Conservation (phyloP, 2,329 filamentous ascomycete genomes). For the Raffaelea arxii region DNA sequence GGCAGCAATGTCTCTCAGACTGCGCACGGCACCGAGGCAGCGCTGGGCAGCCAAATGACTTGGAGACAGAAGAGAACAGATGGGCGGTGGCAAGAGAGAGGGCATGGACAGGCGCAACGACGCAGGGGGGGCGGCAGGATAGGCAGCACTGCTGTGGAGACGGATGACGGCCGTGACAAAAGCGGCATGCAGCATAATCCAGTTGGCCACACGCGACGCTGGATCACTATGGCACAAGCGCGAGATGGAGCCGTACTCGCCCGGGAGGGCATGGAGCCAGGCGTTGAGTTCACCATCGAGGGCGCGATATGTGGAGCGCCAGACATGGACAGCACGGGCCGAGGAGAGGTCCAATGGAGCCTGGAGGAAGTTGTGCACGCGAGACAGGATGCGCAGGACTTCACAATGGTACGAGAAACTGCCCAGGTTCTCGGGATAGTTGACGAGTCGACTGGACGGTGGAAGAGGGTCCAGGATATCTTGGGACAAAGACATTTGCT, state of each 20-base stretch:
- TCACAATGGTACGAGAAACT: constrained; percentile 87
- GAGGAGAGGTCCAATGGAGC: constrained; percentile 80
- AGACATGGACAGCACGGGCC: constrained; percentile 73
- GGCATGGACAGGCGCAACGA: background rate
- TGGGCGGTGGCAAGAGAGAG: too few species aligned
- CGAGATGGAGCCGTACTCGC: constrained; percentile 75
- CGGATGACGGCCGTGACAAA: constrained; percentile 86
- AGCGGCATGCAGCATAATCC: constrained; percentile 85
- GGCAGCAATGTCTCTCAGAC: constrained; percentile 66
- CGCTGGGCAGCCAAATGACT: constrained; percentile 77
- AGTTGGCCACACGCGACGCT: constrained; percentile 65
- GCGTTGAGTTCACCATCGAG: constrained; percentile 69
- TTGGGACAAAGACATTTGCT: too few species aligned
- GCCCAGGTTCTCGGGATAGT: constrained; percentile 67
- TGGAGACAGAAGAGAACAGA: constrained; percentile 80
- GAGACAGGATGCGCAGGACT: constrained; percentile 74
- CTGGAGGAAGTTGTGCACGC: constrained; percentile 81
- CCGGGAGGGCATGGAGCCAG: constrained; percentile 77
- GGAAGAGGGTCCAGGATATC: too few species aligned
- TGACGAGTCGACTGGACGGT: too few species aligned
- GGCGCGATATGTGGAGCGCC: constrained; percentile 79
- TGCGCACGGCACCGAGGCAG: constrained; percentile 74
- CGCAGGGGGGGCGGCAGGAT: constrained; percentile 70
- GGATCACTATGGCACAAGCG: constrained; percentile 62
- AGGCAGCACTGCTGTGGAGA: constrained; percentile 82